Base-by-base conservation (phyloP, 1,284 basidiomycete species). In the Filobasidium uniguttulatum region DNA sequence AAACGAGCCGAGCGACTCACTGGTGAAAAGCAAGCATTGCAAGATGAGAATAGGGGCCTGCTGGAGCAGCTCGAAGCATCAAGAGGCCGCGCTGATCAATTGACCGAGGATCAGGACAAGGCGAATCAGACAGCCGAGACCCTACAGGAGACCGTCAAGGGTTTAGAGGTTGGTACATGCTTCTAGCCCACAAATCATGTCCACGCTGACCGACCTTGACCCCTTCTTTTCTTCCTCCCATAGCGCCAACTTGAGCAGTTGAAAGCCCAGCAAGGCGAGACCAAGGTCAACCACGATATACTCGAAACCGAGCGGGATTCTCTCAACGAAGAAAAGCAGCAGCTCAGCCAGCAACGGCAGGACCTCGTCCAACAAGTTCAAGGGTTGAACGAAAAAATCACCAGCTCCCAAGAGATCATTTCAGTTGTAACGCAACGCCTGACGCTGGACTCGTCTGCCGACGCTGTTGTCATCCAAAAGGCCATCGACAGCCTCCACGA, bases 31-130 rank as follows among this genome's bases (percentile, higher is more conserved):
- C 54, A 56, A 7, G 64, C 61, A 0, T 53, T 71, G 26, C 65
- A 69, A 46, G 54, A 47, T 22, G 69, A 71, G 45, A 71, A 71
- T 44, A 62, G 57, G 40, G 62, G 62, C 14, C 55, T 71, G n/a
- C 57, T 71, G 17, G 56, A 54, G 19, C 68, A 69, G 57, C 58
- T 70, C 25, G 66, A 66, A 46, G 69, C 70, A 55, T 61, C 69
- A 10, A 53, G 67, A 47, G 61, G 56, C 31, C 63, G 63, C 44
- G 63, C 69, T 17, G 60, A 65, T 22, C 53, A 60, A 38, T 55
- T 66, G 9, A 65, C 66, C 60, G 62, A 67, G 53, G 66, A 68
- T 51, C 65, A 67, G 47, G 64, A 62, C 25, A 60, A 58, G n/a
- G 50, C 67, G 43, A 59, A 56, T 3, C 59, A 56, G 15, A 59